Evolutionary conservation across 2,329 filamentous ascomycete species (phyloP), one percentile per base, ranked within the genome.

Genomic region (Verticillium nonalfalfae): DNA sequence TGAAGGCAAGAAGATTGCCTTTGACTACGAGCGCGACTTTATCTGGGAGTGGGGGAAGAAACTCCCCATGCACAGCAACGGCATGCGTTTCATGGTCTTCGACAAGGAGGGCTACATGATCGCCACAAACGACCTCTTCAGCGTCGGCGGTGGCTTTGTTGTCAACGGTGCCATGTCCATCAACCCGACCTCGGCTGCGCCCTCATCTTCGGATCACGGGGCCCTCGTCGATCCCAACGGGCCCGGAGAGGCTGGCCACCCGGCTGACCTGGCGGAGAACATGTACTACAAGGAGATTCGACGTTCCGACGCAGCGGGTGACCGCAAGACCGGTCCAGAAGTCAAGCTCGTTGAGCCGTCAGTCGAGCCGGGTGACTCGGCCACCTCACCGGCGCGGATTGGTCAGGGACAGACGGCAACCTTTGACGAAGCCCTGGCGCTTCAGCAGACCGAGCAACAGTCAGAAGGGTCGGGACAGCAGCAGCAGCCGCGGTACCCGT

Each of bases 201-300:
- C 63, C 7, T 21, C 61, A 0, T 63, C 68, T 10, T 31, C 68
- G 3, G 59, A 62, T 11, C 15, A 58, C 61, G 38, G 38, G 63
- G 33, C 62, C 2, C 36, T 61, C 31, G 18, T 59, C n/a, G 66
- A 68, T 21, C 55, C 65, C 0, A 66, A 66, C 2, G 35, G 35
- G 35, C 35, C 13, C 13, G 35, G 4, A 36, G 68, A 72, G 7
- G 61, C 69, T 7, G 59, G 61, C 2, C 78, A 81, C 59, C 79
- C 79, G 2, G 74, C 75, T n/a, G 79, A 82, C 65, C 64, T 81
- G 66, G 78, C 78, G 1, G 79, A 82, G 65, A 82, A 82, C 64
- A 68, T 82, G 72, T 82, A 77, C 64, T 82, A 82, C 72, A 82
- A 82, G 64, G 78, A 81, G 63, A 81, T 81, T 59, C 68, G 76